Percentiles rank a stretch among this genome's conserved stretches.
Evolutionary conservation across 23 red algal genomes (phyloP).

Genomic region (Gracilaria vermiculophylla): DNA sequence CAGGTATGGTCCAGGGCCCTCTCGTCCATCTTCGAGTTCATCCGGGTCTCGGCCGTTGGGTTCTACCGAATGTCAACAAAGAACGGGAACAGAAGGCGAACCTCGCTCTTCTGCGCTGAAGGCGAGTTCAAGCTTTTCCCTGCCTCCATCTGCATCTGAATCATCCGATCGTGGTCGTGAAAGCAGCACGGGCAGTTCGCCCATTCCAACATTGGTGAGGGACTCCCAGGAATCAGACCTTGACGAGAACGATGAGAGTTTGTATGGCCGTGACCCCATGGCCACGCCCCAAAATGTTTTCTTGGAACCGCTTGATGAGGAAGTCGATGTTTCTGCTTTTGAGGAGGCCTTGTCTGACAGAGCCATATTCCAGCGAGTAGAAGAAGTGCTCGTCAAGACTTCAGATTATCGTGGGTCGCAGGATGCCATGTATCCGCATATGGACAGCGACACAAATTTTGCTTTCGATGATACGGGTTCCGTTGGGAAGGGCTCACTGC

Average conservation of each 20-base stretch:
- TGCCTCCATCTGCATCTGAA: conserved; percentile 20
- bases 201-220: not conserved
- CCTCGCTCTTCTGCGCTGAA: not conserved
- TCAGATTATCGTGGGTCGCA: not conserved
- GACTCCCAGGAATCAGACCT: not conserved
- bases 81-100: not conserved
- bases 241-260: not conserved
- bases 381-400: not conserved
- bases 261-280: conserved; percentile 11
- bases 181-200: not conserved
- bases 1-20: not conserved
- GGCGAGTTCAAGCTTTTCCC: not conserved
- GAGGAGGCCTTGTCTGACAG: not conserved
- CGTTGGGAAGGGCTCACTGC: not conserved
- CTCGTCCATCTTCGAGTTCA: not conserved
- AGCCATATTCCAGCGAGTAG: conserved; percentile 16
- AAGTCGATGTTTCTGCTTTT: conserved; percentile 6
- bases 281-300: not conserved
- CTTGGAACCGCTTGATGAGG: not conserved
- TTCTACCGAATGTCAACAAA: not conserved
- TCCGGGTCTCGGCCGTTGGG: not conserved
- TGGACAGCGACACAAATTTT: not conserved
- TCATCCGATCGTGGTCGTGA: not conserved
- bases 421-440: no score
- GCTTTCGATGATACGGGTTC: not conserved